Percentiles rank a stretch among this genome's conserved stretches.
phyloP scores from a whole-genome alignment of 2,329 filamentous ascomycete species.

The Ophiostoma ulmi region DNA sequence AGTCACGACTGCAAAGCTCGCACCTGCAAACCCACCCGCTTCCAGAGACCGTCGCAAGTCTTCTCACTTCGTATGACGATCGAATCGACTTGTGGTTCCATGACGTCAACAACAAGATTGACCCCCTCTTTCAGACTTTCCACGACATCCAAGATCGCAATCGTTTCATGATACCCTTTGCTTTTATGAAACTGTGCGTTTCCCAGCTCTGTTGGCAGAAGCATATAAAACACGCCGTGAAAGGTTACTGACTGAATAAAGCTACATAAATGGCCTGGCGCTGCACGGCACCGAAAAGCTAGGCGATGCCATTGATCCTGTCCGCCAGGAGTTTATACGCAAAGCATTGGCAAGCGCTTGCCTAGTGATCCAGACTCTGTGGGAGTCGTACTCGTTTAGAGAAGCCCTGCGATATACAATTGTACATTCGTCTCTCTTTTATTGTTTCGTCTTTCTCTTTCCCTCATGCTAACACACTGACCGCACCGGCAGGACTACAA shows the following conservation, averaged over 20 bases:
- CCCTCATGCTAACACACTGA: too few relatives aligned
- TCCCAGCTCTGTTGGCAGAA: too few relatives aligned
- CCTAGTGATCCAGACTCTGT: background rate
- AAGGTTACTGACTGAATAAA: too few relatives aligned
- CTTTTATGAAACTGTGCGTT: background rate
- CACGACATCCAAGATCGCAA: background rate
- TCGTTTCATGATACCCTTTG: background rate
- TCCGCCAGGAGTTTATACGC: background rate
- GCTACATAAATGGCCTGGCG: background rate
- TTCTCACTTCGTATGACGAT: background rate
- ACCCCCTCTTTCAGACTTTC: background rate
- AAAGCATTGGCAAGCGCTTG: background rate
- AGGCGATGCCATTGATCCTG: background rate
- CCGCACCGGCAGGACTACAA: background rate
- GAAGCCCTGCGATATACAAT: background rate
- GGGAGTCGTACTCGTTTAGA: background rate
- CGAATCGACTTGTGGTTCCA: background rate
- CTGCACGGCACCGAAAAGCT: background rate
- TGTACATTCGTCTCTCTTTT: background rate
- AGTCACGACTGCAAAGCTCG: background rate
- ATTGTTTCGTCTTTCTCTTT: too few relatives aligned
- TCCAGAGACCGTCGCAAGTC: background rate
- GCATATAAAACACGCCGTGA: too few relatives aligned
- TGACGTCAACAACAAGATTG: background rate
- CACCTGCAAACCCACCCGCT: background rate